Base-by-base conservation (phyloP, 179 eudicot genomes). In the Gypsophila paniculata region DNA sequence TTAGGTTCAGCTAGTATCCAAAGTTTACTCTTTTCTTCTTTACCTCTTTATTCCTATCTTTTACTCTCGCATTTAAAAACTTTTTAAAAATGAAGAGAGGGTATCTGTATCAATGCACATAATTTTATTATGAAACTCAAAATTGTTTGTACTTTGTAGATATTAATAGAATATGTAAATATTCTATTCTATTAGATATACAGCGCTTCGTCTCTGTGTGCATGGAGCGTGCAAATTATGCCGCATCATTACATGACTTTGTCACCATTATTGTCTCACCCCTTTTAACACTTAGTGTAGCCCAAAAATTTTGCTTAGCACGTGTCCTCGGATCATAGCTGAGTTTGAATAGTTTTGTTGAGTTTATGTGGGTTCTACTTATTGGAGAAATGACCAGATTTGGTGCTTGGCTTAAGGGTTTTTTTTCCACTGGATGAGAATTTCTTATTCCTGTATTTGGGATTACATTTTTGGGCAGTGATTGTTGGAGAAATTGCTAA, bases 401-500 rank as follows among this genome's bases (percentile, higher is more conserved):
- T 23, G 69, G 15, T 5, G 51, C 69, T 71, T 18, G 17, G 39
- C 63, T 51, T 14, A 26, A 21, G 58, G 14, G 4, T 53, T 34
- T 68, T 69, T 75, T 15, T 23, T 38, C 8, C 25, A 14, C 34
- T 11, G 39, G 44, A 29, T 19, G 34, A 19, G 25, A 72, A 46
- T 26, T 72, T 29, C 70, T 77, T 55, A 67, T 51, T 60, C 65
- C 14, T 68, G 74, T 57, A 72, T 55, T 75, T 51, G 72, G 69
- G 58, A 36, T 75, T 42, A 38, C 51, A 25, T 63, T 55, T 74
- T 72, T 63, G 68, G 74, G 75, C 94, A 92, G 98, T 88, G 98
- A 76, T 92, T 79, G 81, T 86, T 80, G 98, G 98, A 78, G 98
- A 92, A 77, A 75, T 92, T 72, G 94, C 96, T 72, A 92, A 92